Conservation (phyloP, 495 filamentous ascomycete genomes). For the Pseudotulostoma volvatum region DNA sequence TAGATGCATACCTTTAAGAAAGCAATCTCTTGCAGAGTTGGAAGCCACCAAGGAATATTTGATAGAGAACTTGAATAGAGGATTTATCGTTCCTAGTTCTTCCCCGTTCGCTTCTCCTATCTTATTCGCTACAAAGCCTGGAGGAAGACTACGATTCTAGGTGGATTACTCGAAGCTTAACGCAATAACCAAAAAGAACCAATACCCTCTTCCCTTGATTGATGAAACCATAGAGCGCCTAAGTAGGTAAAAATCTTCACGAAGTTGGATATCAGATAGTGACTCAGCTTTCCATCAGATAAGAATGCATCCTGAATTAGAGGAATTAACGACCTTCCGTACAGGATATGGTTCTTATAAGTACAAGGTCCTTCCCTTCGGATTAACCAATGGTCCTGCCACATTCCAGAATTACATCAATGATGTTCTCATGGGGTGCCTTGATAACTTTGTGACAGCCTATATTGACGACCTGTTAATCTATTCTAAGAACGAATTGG, state of each 20-base stretch:
- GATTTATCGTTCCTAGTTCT: constrained; percentile 9
- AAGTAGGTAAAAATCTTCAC: constrained; percentile 20
- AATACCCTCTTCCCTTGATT: constrained; percentile 29
- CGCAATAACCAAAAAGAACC: constrained; percentile 22
- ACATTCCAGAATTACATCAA: constrained; percentile 19
- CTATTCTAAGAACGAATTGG: constrained; percentile 12
- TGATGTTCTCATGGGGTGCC: constrained; percentile 8
- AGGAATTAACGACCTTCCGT: constrained; percentile 16
- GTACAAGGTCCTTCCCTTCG: constrained; percentile 20
- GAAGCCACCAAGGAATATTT: constrained; percentile 7
- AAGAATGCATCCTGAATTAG: constrained; percentile 8
- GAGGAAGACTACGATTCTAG: constrained; percentile 22
- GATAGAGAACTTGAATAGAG: constrained; percentile 8
- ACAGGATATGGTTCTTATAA: constrained; percentile 16
- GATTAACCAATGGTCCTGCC: constrained; percentile 10
- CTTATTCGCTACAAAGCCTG: constrained; percentile 20
- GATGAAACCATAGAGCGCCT: constrained; percentile 22
- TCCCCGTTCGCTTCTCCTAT: constrained; percentile 13
- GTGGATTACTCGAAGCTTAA: constrained; percentile 31
- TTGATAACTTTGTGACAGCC: constrained; percentile 12
- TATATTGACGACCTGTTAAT: constrained; percentile 25
- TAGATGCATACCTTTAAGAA: constrained; percentile 10
- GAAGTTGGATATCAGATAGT: constrained; percentile 28
- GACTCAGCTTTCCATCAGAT: constrained; percentile 27
- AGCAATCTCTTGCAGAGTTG: constrained; percentile 12